A percentile compares a stretch with the other conserved stretches of the same genome.
phyloP scores from a whole-genome alignment of 345 rosid species.

The Eucalyptus pauciflora region DNA sequence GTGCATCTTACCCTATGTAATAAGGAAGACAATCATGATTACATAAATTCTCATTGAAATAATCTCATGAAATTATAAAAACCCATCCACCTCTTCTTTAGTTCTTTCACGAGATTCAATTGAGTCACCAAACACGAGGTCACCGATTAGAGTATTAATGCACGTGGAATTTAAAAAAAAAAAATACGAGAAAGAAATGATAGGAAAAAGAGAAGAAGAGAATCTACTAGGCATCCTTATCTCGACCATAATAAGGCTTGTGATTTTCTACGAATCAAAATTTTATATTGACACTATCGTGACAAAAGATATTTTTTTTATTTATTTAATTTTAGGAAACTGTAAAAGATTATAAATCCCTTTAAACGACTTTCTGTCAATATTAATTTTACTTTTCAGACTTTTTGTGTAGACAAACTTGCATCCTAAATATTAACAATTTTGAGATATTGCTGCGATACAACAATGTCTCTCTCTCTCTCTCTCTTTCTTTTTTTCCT shows the following conservation, averaged over 20 bases:
- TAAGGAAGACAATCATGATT: background rate
- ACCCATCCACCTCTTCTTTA: background rate
- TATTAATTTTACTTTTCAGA: background rate
- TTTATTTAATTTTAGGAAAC: background rate
- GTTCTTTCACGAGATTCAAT: background rate
- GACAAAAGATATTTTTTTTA: background rate
- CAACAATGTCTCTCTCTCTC: background rate
- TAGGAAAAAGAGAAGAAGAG: background rate
- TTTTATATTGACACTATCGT: background rate
- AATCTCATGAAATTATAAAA: background rate
- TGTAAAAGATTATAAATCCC: background rate
- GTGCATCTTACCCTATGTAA: background rate
- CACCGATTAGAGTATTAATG: background rate
- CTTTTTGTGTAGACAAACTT: too few species aligned
- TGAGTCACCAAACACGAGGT: background rate
- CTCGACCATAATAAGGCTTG: background rate
- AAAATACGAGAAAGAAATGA: background rate
- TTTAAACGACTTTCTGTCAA: background rate
- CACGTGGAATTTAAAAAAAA: background rate
- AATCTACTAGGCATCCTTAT: background rate
- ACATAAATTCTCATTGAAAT: background rate
- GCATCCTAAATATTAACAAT: background rate
- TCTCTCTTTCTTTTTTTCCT: fast-evolving
- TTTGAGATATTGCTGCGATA: background rate
- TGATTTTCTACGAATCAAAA: background rate